Base-by-base conservation (phyloP, 305 asterid species). In the Solanum hybrid region DNA sequence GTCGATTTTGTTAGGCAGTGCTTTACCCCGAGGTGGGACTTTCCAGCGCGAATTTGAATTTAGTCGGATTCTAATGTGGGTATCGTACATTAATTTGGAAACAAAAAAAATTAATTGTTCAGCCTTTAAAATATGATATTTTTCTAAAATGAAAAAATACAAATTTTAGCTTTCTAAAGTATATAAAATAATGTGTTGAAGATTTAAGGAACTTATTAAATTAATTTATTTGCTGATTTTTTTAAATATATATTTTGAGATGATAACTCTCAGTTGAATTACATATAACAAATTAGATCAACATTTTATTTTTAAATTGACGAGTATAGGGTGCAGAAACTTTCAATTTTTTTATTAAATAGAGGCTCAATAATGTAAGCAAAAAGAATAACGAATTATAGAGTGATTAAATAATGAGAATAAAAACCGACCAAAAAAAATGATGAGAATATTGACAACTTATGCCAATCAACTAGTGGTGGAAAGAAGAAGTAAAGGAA, bases 401-500 rank as follows among this genome's bases (percentile, higher is more conserved):
- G n/a, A 37, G 37, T 38, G 10, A 31, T 29, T 84, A 84, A 84
- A 51, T 10, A 17, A 51, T 29, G 27, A 51, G 75, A 84, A 84
- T 84, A 10, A 84, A 51, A 32, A 51, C 31, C 66, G 69, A 73
- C 84, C 84, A 72, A 72, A 76, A 75, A 66, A 31, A 27, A 38
- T 87, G 12, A 69, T 38, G 72, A 71, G 84, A 72, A 72, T 87
- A 31, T 38, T 87, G 84, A 73, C 89, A 87, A 40, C 72, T 46
- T 72, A 38, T 87, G 71, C 84, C 89, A 87, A 71, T 87, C 71
- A 87, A 87, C 38, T 16, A 87, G 56, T 5, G 71, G 71, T 87
- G 81, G 17, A 71, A 51, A 81, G 16, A 26, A 27, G 14, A 82
- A 81, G 5, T 26, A 27, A 81, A 81, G 20, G 29, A 1, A 29